These are phyloP conservation scores for Phanerochaete sordida DNA, from an alignment of 768 basidiomycete species.

Conservation along the genomic window DNA sequence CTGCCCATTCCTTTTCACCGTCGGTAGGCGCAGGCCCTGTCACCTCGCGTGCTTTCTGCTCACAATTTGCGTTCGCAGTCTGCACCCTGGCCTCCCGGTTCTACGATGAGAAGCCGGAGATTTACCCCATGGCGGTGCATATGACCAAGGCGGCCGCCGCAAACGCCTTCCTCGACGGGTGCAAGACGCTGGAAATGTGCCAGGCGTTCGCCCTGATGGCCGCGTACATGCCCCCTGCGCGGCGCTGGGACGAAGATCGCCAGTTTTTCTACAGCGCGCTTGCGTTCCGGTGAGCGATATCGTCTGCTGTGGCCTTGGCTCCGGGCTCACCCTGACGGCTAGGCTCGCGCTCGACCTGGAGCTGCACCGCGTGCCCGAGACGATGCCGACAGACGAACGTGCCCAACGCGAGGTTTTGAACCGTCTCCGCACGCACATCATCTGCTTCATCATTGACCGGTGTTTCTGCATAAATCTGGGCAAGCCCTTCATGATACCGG, in stretches of 20 bases:
- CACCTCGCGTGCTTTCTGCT: background rate
- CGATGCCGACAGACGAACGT: slow-evolving; percentile 42
- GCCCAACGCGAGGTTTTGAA: slow-evolving; percentile 65
- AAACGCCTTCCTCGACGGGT: slow-evolving; percentile 54
- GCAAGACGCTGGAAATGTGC: slow-evolving; percentile 70
- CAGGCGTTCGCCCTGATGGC: slow-evolving; percentile 73
- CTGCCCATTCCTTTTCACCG: slow-evolving; percentile 58
- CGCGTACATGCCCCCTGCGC: slow-evolving; percentile 58
- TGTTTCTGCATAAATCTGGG: slow-evolving; percentile 76
- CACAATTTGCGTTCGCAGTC: slow-evolving; percentile 34
- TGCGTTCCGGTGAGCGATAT: slow-evolving; percentile 49
- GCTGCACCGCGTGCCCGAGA: slow-evolving; percentile 49
- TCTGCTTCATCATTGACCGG: slow-evolving; percentile 72
- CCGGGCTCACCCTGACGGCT: background rate
- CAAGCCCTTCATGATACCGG: slow-evolving; percentile 61
- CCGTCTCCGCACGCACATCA: slow-evolving; percentile 70
- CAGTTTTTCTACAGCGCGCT: slow-evolving; percentile 73
- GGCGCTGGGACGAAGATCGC: slow-evolving; percentile 66
- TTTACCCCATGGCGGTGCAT: slow-evolving; percentile 56
- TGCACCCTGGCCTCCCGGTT: slow-evolving; percentile 70
- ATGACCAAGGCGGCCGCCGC: slow-evolving; percentile 62
- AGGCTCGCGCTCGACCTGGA: slow-evolving; percentile 75
- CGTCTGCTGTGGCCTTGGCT: background rate
- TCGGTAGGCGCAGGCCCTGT: slow-evolving; percentile 32
- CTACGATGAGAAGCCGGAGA: slow-evolving; percentile 49